Evolutionary conservation across 768 basidiomycete genomes (phyloP).

Genomic region (Boletus rubescentipes): DNA sequence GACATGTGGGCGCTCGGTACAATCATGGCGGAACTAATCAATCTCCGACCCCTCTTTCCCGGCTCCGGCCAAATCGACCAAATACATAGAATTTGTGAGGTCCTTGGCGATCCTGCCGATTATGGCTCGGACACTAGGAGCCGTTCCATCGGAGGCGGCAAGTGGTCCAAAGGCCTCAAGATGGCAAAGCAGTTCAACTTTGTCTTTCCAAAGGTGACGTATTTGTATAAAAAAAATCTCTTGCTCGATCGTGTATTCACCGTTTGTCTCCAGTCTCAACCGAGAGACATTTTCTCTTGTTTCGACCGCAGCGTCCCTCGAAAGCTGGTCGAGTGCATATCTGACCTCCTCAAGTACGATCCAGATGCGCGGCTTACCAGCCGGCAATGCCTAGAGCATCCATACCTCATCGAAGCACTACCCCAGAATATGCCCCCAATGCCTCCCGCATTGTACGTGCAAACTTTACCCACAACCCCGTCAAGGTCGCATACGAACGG

Average conservation of each 20-base stretch:
- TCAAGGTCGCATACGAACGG: constrained; percentile 37
- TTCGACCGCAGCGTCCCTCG: constrained; percentile 79
- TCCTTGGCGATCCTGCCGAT: constrained; percentile 89
- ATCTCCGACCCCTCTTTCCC: constrained; percentile 93
- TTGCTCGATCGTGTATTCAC: constrained; percentile 2
- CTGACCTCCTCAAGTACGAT: constrained; percentile 89
- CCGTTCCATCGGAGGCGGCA: constrained; percentile 77
- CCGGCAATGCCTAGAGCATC: constrained; percentile 81
- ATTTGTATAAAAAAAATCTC: not conserved
- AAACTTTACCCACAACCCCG: constrained; percentile 38
- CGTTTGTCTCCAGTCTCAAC: constrained; percentile 48
- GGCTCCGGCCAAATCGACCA: constrained; percentile 93
- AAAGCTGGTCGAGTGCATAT: constrained; percentile 87
- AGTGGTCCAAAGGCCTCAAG: constrained; percentile 82
- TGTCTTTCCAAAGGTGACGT: constrained; percentile 78
- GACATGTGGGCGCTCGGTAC: constrained; percentile 99
- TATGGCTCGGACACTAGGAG: constrained; percentile 77
- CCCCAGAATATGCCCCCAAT: constrained; percentile 65
- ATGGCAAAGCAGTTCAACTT: constrained; percentile 88
- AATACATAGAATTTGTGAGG: constrained; percentile 83
- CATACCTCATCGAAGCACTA: constrained; percentile 81
- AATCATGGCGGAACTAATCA: constrained; percentile 96
- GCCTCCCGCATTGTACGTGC: constrained; percentile 49
- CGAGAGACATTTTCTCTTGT: constrained; percentile 64
- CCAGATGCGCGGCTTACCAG: constrained; percentile 85